Percentiles rank a stretch among this genome's conserved stretches.
Evolutionary conservation across 352 stramenopile genomes (phyloP).

Genomic region (Pythium vanterpoolii): DNA sequence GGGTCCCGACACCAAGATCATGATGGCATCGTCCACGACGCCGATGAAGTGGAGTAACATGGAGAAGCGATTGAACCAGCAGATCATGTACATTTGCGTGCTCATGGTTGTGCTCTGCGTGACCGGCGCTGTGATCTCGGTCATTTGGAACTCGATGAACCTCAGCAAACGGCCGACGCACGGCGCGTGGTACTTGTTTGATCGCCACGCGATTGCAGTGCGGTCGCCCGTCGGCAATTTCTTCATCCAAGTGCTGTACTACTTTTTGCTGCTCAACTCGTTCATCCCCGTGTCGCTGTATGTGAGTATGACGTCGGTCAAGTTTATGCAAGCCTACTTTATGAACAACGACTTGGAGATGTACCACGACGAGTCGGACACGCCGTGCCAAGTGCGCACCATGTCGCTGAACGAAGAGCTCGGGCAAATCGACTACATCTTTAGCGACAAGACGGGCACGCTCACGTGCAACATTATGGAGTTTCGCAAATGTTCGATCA

Average conservation of each 20-base stretch:
- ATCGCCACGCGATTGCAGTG: constrained; percentile 43
- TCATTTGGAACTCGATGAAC: constrained; percentile 67
- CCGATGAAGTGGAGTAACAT: constrained; percentile 90
- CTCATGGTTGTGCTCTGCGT: constrained; percentile 80
- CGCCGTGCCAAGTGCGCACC: constrained; percentile 89
- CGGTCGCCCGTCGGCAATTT: constrained; percentile 66
- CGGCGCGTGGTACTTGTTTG: constrained; percentile 72
- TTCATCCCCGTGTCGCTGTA: constrained; percentile 98
- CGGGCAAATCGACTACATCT: constrained; percentile 98
- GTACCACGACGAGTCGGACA: constrained; percentile 87
- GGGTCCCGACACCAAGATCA: constrained; percentile 87
- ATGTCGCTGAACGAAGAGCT: constrained; percentile 94
- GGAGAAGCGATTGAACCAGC: constrained; percentile 71
- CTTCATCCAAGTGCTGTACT: constrained; percentile 91
- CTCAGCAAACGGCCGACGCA: constrained; percentile 33
- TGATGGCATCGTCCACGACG: constrained; percentile 77
- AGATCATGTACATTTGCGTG: constrained; percentile 83
- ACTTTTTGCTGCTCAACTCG: constrained; percentile 95
- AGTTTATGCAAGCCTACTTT: constrained; percentile 93
- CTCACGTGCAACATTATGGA: constrained; percentile 99
- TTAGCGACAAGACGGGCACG: constrained; percentile 99
- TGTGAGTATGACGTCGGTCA: constrained; percentile 96
- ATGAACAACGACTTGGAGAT: constrained; percentile 95
- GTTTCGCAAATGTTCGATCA: constrained; percentile 93
- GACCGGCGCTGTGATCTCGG: constrained; percentile 53